Percentiles rank a stretch among this genome's conserved stretches.
Conservation (phyloP, 345 rosid genomes). For the Melastoma malabathricum region DNA sequence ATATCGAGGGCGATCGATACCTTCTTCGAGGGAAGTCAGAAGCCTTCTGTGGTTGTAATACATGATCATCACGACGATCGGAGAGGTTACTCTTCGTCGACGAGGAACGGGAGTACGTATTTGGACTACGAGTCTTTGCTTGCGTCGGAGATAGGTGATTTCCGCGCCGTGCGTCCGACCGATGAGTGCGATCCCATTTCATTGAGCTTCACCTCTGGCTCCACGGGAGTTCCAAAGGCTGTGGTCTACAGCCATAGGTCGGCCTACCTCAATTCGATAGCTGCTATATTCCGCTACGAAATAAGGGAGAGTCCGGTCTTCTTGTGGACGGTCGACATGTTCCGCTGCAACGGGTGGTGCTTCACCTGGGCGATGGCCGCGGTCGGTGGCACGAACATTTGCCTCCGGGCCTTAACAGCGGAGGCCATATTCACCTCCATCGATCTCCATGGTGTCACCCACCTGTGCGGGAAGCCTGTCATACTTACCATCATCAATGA, state of each 20-base stretch:
- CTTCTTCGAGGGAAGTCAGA: too few species aligned
- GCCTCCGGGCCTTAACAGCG: slow-evolving; percentile 22
- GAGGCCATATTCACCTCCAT: slow-evolving; percentile 25
- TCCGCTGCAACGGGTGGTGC: slow-evolving; percentile 67
- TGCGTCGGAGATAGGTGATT: slow-evolving; percentile 7
- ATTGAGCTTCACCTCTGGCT: slow-evolving; percentile 43
- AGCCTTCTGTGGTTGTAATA: too few species aligned
- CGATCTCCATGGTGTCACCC: slow-evolving; percentile 23
- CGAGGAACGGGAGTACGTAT: neutral
- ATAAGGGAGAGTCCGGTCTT: slow-evolving; percentile 23
- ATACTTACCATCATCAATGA: slow-evolving; percentile 27
- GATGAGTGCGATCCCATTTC: slow-evolving; percentile 42
- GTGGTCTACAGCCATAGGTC: slow-evolving; percentile 44
- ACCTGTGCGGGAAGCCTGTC: slow-evolving; percentile 31
- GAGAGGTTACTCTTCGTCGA: slow-evolving; percentile 1
- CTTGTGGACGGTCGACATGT: slow-evolving; percentile 58
- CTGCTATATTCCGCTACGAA: slow-evolving; percentile 16
- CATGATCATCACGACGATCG: slow-evolving; percentile 16
- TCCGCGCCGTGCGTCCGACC: slow-evolving; percentile 15
- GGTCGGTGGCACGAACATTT: slow-evolving; percentile 35
- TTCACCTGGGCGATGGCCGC: slow-evolving; percentile 46
- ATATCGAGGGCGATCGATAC: slow-evolving; percentile 10
- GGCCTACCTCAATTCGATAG: slow-evolving; percentile 36
- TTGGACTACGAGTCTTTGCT: slow-evolving; percentile 21
- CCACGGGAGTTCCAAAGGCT: slow-evolving; percentile 48